Evolutionary conservation across 441 rosid species (phyloP), one percentile per base, ranked within the genome.

Genomic region (Pelargonium exstipulatum): DNA sequence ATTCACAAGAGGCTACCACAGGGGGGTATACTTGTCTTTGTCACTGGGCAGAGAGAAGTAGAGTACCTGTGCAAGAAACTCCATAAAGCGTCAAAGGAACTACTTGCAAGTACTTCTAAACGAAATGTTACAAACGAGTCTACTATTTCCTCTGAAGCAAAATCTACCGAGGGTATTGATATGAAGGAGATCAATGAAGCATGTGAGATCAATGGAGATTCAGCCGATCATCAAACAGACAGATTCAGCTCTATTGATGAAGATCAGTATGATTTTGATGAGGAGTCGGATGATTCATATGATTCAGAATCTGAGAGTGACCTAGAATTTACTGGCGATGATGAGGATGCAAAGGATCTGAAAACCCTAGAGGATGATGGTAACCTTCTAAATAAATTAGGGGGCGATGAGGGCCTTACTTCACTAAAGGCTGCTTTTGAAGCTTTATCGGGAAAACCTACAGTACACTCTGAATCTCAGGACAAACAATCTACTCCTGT

Each of bases 41-140:
- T 94, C 73, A 94, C 97, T 0, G 97, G 99, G 67, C 97, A 88
- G 83, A 87, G 96, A 81, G 97, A 94, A 77, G 95, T 94, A 20
- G 96, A 91, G 57, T 80, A 83, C 79, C 82, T 91, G 62, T 94
- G 99, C 74, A 78, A 69, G 73, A 91, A 84, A 80, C 78, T 91
- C 42, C 75, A 70, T 22, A 88, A 77, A 72, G 87, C 91, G 77
- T 91, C 96, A 43, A 80, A 65, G 63, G 83, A 88, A 60, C 61
- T 83, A 73, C 74, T 73, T 43, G 60, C 66, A 26, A 81, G 73
- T 71, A 62, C 79, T 71, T 65, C 73, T 68, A 64, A 67, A 69
- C 74, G 65, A 68, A 81, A 76, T 65, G 67, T 64, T 29, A 78
- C 70, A 58, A 75, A 74, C 73, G 78, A 75, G 45, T 69, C 65